Percentiles rank a stretch among this genome's conserved stretches.
Evolutionary conservation across 2,329 filamentous ascomycete genomes (phyloP).

Genomic region (Dothistroma pini): DNA sequence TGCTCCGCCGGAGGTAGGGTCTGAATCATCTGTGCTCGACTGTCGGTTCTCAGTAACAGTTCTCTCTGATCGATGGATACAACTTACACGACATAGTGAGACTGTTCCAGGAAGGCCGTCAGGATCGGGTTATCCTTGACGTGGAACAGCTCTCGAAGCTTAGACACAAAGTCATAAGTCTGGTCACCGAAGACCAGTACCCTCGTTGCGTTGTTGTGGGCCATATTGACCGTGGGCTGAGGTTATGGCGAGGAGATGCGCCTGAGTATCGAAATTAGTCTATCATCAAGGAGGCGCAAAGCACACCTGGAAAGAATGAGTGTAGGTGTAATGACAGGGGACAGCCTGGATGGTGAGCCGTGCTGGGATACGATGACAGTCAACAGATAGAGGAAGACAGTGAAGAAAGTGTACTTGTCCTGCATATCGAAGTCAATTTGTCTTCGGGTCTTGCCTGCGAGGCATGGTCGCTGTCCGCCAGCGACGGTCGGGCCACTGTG

Average conservation of each 20-base stretch:
- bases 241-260: not conserved
- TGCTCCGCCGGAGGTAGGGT: not conserved
- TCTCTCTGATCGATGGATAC: not conserved
- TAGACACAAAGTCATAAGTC: constrained; percentile 18
- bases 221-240: not conserved
- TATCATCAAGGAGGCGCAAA: not conserved
- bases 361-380: not conserved
- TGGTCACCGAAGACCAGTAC: constrained; percentile 20
- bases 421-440: not conserved
- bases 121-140: constrained; percentile 8
- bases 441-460: not conserved
- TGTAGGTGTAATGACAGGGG: not conserved
- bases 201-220: not conserved
- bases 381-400: not conserved
- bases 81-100: constrained; percentile 2
- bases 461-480: not conserved
- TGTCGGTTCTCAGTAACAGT: not conserved
- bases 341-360: not conserved
- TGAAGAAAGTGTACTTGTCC: not conserved
- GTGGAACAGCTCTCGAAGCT: constrained; percentile 12
- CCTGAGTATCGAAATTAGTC: not conserved
- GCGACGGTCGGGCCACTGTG: not conserved
- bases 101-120: constrained; percentile 7
- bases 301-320: not conserved
- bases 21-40: not conserved